These are phyloP conservation scores for Neopestalotiopsis clavispora DNA, from an alignment of 2,329 filamentous ascomycete species.

Conservation along the genomic window DNA sequence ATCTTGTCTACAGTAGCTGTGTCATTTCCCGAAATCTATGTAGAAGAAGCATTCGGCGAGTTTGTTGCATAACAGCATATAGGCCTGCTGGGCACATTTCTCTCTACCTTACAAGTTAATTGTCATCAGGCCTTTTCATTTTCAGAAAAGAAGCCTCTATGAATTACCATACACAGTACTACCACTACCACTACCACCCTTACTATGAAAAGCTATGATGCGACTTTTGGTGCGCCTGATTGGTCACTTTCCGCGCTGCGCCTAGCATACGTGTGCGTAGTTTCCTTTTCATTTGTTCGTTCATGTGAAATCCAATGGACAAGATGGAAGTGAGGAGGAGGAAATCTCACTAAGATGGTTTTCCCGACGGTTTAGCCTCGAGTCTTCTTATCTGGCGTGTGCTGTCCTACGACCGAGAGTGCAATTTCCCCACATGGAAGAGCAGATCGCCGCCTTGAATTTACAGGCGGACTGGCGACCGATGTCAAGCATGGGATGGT, in stretches of 20 bases:
- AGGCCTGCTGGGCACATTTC: conserved; percentile 4
- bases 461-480: conserved; percentile 4
- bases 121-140: background rate
- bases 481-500: conserved; percentile 4
- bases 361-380: background rate
- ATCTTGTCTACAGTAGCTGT: conserved; percentile 1
- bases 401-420: background rate
- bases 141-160: background rate
- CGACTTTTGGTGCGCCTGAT: background rate
- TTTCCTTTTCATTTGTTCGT: background rate
- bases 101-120: conserved; percentile 4
- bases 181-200: background rate
- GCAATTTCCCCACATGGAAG: background rate
- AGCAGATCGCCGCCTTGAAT: conserved; percentile 6
- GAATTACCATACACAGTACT: background rate
- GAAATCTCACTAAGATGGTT: background rate
- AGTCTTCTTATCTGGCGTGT: background rate
- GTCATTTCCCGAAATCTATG: conserved; percentile 5
- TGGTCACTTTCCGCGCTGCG: background rate
- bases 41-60: conserved; percentile 10
- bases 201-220: no score
- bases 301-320: background rate
- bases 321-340: background rate
- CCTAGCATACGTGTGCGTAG: background rate
- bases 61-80: conserved; percentile 15